These are phyloP conservation scores for Arthroderma sp. DNA, from an alignment of 2,329 filamentous ascomycete species.

Conservation along the genomic window DNA sequence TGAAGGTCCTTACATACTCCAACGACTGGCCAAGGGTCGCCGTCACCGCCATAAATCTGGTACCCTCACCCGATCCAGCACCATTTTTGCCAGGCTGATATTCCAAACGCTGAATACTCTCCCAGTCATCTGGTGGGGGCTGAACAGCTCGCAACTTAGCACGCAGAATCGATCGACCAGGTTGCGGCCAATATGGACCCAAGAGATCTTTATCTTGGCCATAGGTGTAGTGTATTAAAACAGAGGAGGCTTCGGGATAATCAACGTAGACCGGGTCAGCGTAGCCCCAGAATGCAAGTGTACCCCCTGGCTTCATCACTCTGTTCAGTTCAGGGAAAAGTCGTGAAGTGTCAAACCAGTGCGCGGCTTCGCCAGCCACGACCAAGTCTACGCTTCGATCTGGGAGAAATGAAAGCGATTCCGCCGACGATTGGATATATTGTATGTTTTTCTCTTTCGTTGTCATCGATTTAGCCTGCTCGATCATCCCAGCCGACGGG, in stretches of 20 bases:
- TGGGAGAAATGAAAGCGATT: slow-evolving; percentile 40
- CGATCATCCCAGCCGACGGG: slow-evolving; percentile 14
- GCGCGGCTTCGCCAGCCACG: slow-evolving; percentile 44
- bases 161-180: slow-evolving; percentile 42
- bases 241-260: slow-evolving; percentile 37
- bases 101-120: slow-evolving; percentile 39
- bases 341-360: slow-evolving; percentile 50
- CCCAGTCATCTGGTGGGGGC: slow-evolving; percentile 41
- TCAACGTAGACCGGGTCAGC: slow-evolving; percentile 49
- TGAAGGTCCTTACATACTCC: slow-evolving; percentile 50
- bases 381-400: slow-evolving; percentile 41
- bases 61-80: slow-evolving; percentile 27
- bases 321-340: slow-evolving; percentile 45
- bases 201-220: slow-evolving; percentile 37
- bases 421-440: slow-evolving; percentile 40
- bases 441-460: slow-evolving; percentile 28
- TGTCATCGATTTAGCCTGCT: slow-evolving; percentile 17
- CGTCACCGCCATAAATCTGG: slow-evolving; percentile 40
- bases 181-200: slow-evolving; percentile 47
- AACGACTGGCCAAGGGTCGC: slow-evolving; percentile 47
- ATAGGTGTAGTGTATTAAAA: slow-evolving; percentile 46
- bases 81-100: slow-evolving; percentile 43
- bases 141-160: slow-evolving; percentile 39
- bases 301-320: slow-evolving; percentile 42
- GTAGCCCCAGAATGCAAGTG: slow-evolving; percentile 54